Evolutionary conservation across 495 filamentous ascomycete species (phyloP).

Genomic region (Podospora comata): DNA sequence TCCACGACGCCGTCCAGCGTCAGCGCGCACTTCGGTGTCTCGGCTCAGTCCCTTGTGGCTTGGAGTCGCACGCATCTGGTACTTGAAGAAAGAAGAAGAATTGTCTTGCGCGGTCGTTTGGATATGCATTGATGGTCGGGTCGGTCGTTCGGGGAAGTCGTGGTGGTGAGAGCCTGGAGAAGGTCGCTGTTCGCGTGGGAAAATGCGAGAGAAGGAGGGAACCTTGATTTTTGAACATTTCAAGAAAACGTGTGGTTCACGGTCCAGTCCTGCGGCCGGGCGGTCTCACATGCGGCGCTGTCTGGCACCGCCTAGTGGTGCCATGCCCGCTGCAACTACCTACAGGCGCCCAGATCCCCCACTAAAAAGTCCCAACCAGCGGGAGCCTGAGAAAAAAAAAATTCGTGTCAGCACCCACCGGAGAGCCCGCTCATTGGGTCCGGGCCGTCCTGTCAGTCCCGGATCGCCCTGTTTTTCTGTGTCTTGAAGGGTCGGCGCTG

Average conservation of each 20-base stretch:
- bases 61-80: conserved; percentile 46
- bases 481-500: conserved; percentile 7
- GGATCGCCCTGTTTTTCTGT: conserved; percentile 12
- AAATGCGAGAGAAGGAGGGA: background rate
- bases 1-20: conserved; percentile 52
- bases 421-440: conserved; percentile 7
- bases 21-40: conserved; percentile 43
- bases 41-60: conserved; percentile 40
- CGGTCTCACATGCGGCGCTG: background rate
- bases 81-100: conserved; percentile 44
- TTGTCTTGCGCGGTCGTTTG: conserved; percentile 40
- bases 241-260: background rate
- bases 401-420: conserved; percentile 5
- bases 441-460: conserved; percentile 11
- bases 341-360: conserved; percentile 1
- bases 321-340: conserved; percentile 1
- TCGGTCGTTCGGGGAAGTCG: conserved; percentile 12
- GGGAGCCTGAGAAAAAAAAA: conserved; percentile 10
- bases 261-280: background rate
- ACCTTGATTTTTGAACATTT: background rate
- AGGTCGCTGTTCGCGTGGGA: conserved; percentile 1
- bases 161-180: conserved; percentile 2
- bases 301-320: background rate
- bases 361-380: conserved; percentile 5
- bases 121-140: conserved; percentile 44